Evolutionary conservation across 768 basidiomycete genomes (phyloP).

Genomic region (Gautieria morchelliformis): DNA sequence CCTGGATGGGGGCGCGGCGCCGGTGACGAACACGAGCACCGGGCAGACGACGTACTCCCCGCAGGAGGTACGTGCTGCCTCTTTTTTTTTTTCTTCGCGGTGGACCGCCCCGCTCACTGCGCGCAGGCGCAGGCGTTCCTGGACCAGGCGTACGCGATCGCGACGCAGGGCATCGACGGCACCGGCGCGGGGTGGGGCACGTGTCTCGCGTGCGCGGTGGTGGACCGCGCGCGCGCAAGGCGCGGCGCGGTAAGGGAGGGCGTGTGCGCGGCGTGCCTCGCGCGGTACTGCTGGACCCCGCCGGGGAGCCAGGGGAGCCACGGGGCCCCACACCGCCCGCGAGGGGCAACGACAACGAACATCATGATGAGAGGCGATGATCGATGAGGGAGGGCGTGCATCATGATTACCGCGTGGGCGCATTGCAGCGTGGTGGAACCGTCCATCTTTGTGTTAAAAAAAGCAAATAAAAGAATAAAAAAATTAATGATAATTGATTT

Average conservation of each 20-base stretch:
- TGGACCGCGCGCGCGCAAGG: conserved; percentile 33
- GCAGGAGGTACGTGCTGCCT: too few species aligned
- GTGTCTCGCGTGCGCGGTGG: conserved; percentile 44
- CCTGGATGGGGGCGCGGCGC: conserved; percentile 24
- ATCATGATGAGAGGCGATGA: too few species aligned
- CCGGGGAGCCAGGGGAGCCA: too few species aligned
- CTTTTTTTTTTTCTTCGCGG: too few species aligned
- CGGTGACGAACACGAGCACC: conserved; percentile 29
- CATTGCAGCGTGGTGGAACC: too few species aligned
- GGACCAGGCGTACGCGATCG: conserved; percentile 32
- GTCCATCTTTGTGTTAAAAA: too few species aligned
- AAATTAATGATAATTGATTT: too few species aligned
- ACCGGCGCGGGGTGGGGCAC: conserved; percentile 30
- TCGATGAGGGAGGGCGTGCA: not conserved
- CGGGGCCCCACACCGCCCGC: too few species aligned
- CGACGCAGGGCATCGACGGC: conserved; percentile 28
- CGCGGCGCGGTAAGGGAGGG: conserved; percentile 14
- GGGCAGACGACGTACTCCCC: not conserved
- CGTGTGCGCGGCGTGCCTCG: conserved; percentile 19
- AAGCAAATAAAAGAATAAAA: too few species aligned
- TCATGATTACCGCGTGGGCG: too few species aligned
- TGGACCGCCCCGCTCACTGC: too few species aligned
- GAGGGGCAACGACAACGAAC: too few species aligned
- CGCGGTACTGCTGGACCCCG: conserved; percentile 22
- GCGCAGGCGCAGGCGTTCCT: conserved; percentile 32